Base-by-base conservation (phyloP, 192 early-diverging fungal genomes). In the Dispira parvispora region DNA sequence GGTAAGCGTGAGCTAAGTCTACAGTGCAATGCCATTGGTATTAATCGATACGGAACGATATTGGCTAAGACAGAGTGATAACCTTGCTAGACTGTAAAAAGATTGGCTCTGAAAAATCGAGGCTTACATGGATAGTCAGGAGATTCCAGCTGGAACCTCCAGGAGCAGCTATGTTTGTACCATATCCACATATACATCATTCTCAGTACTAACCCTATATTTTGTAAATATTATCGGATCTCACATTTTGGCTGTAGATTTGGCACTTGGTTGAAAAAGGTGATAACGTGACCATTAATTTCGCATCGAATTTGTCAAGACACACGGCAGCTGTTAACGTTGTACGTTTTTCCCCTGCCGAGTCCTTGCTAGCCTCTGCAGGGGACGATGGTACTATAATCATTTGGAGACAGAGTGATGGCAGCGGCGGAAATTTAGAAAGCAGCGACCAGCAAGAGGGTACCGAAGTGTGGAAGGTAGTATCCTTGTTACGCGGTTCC, bases 251-350 rank as follows among this genome's bases (percentile, higher is more conserved):
- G 27, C 32, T 27, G 16, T 67, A 83, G 81, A 74, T 90, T 53
- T 87, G 85, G 86, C 73, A 63, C 62, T 56, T 77, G 38, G 61
- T 67, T 44, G 62, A 72, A 65, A 65, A 69, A 54, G 68, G 71
- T 52, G 76, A 71, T 23, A 70, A 70, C 20, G 77, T 84, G 10
- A 65, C 71, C 47, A 79, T 93, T 4, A 82, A 90, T 64, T 96
- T 88, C 62, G 62, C 90, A 21, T 84, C 92, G 44, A 87, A 80
- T 58, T 71, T 98, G 52, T 83, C 83, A 50, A 79, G 90, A 16
- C 94, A 98, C 68, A 81, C 87, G 0, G 86, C 82, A 10, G 87
- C 89, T 13, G 94, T 96, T 28, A 98, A 98, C 68, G 87, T 90
- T 46, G 92, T 96, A 12, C 82, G 92, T 21, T 98, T 91, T 68